phyloP scores from a whole-genome alignment of 176 grass and related monocot species.

The Eragrostis curvula region DNA sequence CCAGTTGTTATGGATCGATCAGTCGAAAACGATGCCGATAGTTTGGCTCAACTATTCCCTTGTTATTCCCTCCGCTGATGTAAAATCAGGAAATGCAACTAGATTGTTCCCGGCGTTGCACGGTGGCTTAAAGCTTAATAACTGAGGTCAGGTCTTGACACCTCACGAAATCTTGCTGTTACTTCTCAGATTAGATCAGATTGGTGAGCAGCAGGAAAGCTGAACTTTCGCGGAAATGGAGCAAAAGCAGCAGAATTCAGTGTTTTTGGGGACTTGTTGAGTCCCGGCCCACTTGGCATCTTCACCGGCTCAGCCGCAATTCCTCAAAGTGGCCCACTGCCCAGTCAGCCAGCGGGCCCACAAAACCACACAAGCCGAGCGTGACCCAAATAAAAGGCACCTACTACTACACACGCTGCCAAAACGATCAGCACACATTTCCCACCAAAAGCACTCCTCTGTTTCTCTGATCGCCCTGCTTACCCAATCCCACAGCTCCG shows the following conservation, averaged over 20 bases:
- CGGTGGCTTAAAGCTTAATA: neutral
- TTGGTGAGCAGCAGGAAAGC: neutral
- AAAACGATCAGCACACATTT: neutral
- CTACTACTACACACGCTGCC: neutral
- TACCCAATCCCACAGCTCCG: constrained; percentile 2
- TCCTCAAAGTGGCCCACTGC: neutral
- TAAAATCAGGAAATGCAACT: neutral
- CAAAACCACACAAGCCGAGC: neutral
- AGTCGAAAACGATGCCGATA: neutral
- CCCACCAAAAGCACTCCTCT: constrained; percentile 11
- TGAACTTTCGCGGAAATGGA: neutral
- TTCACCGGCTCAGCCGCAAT: constrained; percentile 4
- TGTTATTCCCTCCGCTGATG: neutral
- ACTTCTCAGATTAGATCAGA: neutral
- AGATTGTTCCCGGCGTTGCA: neutral
- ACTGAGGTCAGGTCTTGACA: neutral
- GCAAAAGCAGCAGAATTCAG: neutral
- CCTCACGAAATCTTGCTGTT: neutral
- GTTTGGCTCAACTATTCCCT: neutral
- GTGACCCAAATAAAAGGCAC: neutral
- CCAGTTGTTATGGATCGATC: neutral
- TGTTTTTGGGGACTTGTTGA: neutral
- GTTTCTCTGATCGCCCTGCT: neutral
- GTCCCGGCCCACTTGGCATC: constrained; percentile 12
- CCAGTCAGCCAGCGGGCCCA: constrained; percentile 22